These are phyloP conservation scores for Aureobasidium vineae DNA, from an alignment of 2,329 filamentous ascomycete species.

Conservation along the genomic window DNA sequence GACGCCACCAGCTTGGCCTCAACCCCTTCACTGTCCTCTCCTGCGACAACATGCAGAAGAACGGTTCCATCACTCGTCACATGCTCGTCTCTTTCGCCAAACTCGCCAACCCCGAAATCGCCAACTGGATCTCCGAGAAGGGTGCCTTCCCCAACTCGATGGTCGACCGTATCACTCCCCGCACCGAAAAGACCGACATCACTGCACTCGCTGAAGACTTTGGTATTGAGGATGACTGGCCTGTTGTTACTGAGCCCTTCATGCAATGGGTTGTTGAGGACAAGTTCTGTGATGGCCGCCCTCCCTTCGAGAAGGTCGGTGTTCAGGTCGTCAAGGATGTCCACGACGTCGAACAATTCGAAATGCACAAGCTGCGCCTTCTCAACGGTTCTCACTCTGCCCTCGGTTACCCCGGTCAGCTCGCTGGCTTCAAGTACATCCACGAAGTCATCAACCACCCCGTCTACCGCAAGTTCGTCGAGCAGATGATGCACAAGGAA, in stretches of 20 bases:
- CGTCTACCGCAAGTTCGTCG: conserved; percentile 49
- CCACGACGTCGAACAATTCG: conserved; percentile 55
- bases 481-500: conserved; percentile 57
- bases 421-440: conserved; percentile 55
- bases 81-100: conserved; percentile 55
- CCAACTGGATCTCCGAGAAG: conserved; percentile 51
- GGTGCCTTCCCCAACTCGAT: conserved; percentile 56
- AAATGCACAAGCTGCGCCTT: conserved; percentile 58
- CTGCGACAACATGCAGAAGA: conserved; percentile 60
- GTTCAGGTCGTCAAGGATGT: conserved; percentile 54
- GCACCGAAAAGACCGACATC: conserved; percentile 50
- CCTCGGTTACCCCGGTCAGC: conserved; percentile 52
- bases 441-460: conserved; percentile 55
- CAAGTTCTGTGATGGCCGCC: conserved; percentile 53
- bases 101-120: conserved; percentile 49
- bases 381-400: conserved; percentile 56
- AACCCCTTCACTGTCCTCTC: conserved; percentile 57
- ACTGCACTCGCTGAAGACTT: conserved; percentile 46
- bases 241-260: conserved; percentile 57
- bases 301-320: conserved; percentile 54
- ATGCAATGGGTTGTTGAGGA: conserved; percentile 59
- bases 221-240: conserved; percentile 53
- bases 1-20: conserved; percentile 48
- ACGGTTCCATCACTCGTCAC: conserved; percentile 53
- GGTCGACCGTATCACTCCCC: conserved; percentile 57